Base-by-base conservation (phyloP, 2,329 filamentous ascomycete genomes). In the Stemphylium lycopersici region DNA sequence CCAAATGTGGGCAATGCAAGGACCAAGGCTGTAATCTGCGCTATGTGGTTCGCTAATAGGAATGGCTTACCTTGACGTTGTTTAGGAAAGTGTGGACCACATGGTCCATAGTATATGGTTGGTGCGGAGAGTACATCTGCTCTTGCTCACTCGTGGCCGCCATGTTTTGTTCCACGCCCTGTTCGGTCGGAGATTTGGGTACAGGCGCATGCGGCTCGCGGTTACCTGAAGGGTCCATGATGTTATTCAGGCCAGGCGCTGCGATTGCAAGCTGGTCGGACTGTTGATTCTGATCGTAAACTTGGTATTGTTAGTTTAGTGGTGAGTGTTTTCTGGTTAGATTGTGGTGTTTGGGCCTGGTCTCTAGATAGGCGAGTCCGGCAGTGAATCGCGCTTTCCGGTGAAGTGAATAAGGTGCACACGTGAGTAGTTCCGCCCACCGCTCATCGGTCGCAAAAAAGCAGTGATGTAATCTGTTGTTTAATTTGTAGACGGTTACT, bases 11-110 rank as follows among this genome's bases (percentile, higher is more conserved):
- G 20, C 13, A n/a, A 18, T 6, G 38, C 3, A 6, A 20, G 16
- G 12, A 24, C 15, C 32, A 4, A 12, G 31, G 24, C 3, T 2
- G 6, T 11, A 33, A 2, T 12, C 1, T 37, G 22, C 8, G n/a
- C 12, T 33, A 8, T 11, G 13, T 8, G n/a, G 13, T 34, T n/a
- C 4, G 15, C 11, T 29, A 8, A 38, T 16, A 33, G 15, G 18
- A 32, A 41, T 12, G 2, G 24, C 52, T 41, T 56, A 68, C 68
- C 48, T 65, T 66, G 12, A 65, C 40, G 11, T 62, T 64, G 16
- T 55, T 22, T 15, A 70, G 50, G 15, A 71, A 68, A 6, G 20
- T 50, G 31, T 59, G 29, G 26, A 63, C 59, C 8, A 56, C 38
- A n/a, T 58, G 22, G 16, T 46, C 36, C 8, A 61, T 47, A 15